Evolutionary conservation across 2,329 filamentous ascomycete species (phyloP), one percentile per base, ranked within the genome.

Genomic region (Calonectria pauciramosa): DNA sequence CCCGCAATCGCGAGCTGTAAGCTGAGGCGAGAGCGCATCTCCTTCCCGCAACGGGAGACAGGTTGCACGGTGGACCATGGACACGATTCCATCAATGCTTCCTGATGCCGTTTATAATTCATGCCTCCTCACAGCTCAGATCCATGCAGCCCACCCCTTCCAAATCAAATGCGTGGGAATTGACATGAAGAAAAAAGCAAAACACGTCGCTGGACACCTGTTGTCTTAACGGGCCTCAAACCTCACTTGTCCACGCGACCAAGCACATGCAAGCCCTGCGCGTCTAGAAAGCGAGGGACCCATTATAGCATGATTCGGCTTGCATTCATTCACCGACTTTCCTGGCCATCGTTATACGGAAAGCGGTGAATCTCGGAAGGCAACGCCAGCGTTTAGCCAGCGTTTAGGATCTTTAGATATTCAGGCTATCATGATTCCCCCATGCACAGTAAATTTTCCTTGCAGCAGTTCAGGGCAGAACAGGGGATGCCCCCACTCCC

Each of bases 281-380:
- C 66, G 65, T 73, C 56, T 56, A 69, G 68, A 73, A 56, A 70
- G 36, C 34, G 65, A 54, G 28, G 72, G 71, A 70, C 73, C 74
- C 74, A 71, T 74, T 54, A 9, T 38, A 74, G 74, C 75, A 68
- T 70, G 63, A 70, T 70, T 68, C 59, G 67, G 52, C 52, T 68
- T 72, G 23, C 71, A 73, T 77, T 77, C 71, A 73, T 77, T 77
- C 76, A 78, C 77, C 77, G 77, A 78, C 77, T 77, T 77, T 77
- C 75, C 59, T 54, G 38, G 54, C 66, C 69, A 51, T 68, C 54
- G 56, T 74, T 49, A 38, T 63, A 54, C 63, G 23, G 56, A 54
- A 67, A 75, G 73, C 73, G 75, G 76, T 78, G 76, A 77, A 73
- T 73, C 70, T 67, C 28, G n/a, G 38, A 64, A 52, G 54, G 68